phyloP scores from a whole-genome alignment of 1,284 basidiomycete species.

The Phellopilus nigrolimitatus region DNA sequence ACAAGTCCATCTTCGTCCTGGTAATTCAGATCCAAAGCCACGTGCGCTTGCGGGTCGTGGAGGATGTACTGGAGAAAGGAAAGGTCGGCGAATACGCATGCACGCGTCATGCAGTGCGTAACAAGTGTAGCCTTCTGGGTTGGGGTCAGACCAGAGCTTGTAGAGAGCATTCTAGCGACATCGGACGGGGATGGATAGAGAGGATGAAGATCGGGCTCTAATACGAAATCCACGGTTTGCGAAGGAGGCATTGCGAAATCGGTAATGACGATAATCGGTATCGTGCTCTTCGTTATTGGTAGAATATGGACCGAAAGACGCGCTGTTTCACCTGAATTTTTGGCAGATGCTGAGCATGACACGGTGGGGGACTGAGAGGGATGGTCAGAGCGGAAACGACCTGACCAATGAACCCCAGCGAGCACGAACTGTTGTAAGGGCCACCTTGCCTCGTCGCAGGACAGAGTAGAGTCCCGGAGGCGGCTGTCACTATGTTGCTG shows the following conservation, averaged over 20 bases:
- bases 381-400: constrained; percentile 3
- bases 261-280: constrained; percentile 8
- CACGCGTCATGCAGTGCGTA: constrained; percentile 63
- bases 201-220: constrained; percentile 73
- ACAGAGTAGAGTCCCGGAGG: neutral
- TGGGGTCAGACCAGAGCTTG: constrained; percentile 61
- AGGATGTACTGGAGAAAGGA: constrained; percentile 66
- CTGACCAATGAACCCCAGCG: constrained; percentile 6
- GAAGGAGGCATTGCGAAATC: constrained; percentile 23
- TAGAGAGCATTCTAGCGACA: constrained; percentile 56
- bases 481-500: neutral
- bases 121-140: constrained; percentile 64
- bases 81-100: constrained; percentile 73
- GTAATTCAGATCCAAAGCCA: constrained; percentile 58
- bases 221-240: constrained; percentile 45
- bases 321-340: constrained; percentile 1
- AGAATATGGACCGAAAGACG: constrained; percentile 6
- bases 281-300: neutral
- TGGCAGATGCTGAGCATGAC: constrained; percentile 6
- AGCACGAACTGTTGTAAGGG: neutral
- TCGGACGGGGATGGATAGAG: constrained; percentile 65
- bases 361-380: neutral
- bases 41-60: constrained; percentile 64
- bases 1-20: constrained; percentile 83
- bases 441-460: neutral